These are phyloP conservation scores for Aspergillus hancockii DNA, from an alignment of 495 filamentous ascomycete genomes.

Conservation along the genomic window DNA sequence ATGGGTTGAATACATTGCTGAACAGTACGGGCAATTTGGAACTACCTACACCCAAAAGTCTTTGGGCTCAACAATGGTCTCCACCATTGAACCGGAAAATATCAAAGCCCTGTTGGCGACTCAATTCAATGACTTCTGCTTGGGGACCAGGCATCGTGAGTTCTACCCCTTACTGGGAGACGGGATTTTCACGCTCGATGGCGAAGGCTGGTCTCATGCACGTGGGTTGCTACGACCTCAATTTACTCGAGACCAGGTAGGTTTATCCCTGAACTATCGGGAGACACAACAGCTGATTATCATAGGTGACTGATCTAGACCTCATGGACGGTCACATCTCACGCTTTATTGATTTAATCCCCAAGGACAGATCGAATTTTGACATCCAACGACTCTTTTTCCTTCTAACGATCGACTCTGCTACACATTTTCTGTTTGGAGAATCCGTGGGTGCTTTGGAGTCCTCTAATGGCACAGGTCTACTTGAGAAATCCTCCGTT, in stretches of 20 bases:
- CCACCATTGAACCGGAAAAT: slow-evolving; percentile 78
- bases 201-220: slow-evolving; percentile 62
- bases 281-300: neutral
- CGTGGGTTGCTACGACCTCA: slow-evolving; percentile 55
- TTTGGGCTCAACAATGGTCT: slow-evolving; percentile 32
- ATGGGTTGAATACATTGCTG: slow-evolving; percentile 37
- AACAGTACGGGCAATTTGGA: slow-evolving; percentile 34
- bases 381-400: slow-evolving; percentile 64
- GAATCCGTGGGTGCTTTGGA: slow-evolving; percentile 50
- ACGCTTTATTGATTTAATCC: slow-evolving; percentile 51
- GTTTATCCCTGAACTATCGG: neutral
- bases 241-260: slow-evolving; percentile 51
- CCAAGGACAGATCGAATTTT: slow-evolving; percentile 49
- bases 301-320: slow-evolving; percentile 44
- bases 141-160: slow-evolving; percentile 45
- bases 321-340: slow-evolving; percentile 59
- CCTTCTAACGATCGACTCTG: slow-evolving; percentile 63
- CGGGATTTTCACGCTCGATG: slow-evolving; percentile 74
- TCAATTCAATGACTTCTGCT: slow-evolving; percentile 70
- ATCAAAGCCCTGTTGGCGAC: slow-evolving; percentile 82
- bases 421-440: slow-evolving; percentile 69
- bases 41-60: slow-evolving; percentile 36
- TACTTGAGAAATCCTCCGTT: slow-evolving; percentile 35
- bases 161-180: slow-evolving; percentile 56
- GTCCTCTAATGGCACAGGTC: slow-evolving; percentile 20